A percentile compares a stretch with the other conserved stretches of the same genome.
Conservation (phyloP, 1,139 yeast genomes). For the Taphrina communis region DNA sequence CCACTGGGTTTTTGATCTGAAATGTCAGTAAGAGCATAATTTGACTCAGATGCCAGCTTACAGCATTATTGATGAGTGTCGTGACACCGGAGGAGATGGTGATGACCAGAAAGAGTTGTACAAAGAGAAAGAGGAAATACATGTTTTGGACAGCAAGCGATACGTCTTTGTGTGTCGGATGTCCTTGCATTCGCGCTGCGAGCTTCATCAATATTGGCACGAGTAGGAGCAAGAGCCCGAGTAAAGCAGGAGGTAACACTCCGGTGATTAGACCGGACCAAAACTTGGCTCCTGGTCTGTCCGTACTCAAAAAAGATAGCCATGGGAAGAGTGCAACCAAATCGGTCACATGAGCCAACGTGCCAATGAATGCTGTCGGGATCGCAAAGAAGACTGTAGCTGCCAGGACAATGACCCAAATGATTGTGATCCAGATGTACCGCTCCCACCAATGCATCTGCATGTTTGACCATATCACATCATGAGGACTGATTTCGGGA, state of each 20-base stretch:
- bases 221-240: slow-evolving; percentile 81
- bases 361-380: slow-evolving; percentile 97
- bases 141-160: slow-evolving; percentile 84
- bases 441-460: slow-evolving; percentile 87
- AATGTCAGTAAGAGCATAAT: slow-evolving; percentile 51
- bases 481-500: slow-evolving; percentile 76
- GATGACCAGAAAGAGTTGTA: slow-evolving; percentile 80
- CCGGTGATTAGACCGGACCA: slow-evolving; percentile 86
- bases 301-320: slow-evolving; percentile 65
- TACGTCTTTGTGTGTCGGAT: slow-evolving; percentile 69
- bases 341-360: slow-evolving; percentile 79
- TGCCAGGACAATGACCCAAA: slow-evolving; percentile 62
- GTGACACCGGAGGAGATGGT: slow-evolving; percentile 84
- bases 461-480: slow-evolving; percentile 84
- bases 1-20: slow-evolving; percentile 65
- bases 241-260: slow-evolving; percentile 79
- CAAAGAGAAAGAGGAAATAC: slow-evolving; percentile 86
- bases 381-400: slow-evolving; percentile 85
- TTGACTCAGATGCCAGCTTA: not conserved
- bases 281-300: slow-evolving; percentile 53
- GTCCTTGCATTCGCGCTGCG: slow-evolving; percentile 66
- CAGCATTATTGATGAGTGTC: slow-evolving; percentile 59
- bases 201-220: slow-evolving; percentile 79
- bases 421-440: slow-evolving; percentile 58
- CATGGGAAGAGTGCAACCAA: slow-evolving; percentile 72